These are phyloP conservation scores for Dictyostelium intermedium DNA, from an alignment of 78 protist genomes.

Conservation along the genomic window DNA sequence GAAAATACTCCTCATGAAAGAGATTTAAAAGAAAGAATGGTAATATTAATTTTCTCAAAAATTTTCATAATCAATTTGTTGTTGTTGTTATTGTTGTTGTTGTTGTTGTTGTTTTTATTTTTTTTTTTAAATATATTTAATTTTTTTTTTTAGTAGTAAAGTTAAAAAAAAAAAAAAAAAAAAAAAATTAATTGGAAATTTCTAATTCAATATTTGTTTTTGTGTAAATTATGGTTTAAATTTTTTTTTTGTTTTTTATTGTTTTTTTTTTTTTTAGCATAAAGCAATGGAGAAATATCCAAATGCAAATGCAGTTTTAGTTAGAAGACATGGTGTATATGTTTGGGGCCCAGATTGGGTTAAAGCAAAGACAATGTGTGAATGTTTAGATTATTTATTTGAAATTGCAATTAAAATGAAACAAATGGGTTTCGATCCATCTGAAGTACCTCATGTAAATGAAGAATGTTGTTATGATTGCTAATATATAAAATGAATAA, in stretches of 20 bases:
- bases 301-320: conserved; percentile 91
- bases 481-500: not conserved
- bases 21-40: conserved; percentile 81
- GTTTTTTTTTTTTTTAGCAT: not conserved
- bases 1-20: conserved; percentile 91
- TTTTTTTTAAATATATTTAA: too few relatives aligned
- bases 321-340: conserved; percentile 95
- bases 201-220: not conserved
- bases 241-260: not conserved
- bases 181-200: too few relatives aligned
- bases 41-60: not conserved
- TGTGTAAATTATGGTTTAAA: too few relatives aligned
- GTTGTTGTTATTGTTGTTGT: not conserved
- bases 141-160: too few relatives aligned
- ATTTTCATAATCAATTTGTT: too few relatives aligned
- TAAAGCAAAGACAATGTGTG: conserved; percentile 89
- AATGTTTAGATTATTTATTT: conserved; percentile 93
- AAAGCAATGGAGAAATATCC: conserved; percentile 90
- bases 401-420: conserved; percentile 89
- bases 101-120: not conserved
- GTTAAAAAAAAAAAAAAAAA: too few relatives aligned
- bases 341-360: conserved; percentile 96
- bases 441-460: conserved; percentile 41
- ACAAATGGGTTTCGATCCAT: conserved; percentile 71
- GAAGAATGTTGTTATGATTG: conserved; percentile 75